phyloP scores from a whole-genome alignment of 805 yeast species.

The Wickerhamiella australiensis region DNA sequence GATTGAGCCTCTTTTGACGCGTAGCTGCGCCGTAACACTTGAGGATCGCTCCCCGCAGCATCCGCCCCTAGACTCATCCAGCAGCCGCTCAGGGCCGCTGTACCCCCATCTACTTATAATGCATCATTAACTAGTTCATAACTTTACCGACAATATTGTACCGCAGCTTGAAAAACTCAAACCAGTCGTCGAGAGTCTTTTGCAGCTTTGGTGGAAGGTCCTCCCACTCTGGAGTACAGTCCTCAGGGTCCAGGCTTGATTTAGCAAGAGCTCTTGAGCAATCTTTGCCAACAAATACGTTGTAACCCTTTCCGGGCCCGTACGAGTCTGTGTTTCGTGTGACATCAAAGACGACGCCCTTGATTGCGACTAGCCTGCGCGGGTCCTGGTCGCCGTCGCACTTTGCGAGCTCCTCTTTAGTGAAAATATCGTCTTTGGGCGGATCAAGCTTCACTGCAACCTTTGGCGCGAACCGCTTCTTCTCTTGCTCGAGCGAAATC shows the following conservation, averaged over 20 bases:
- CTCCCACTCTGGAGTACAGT: conserved; percentile 31
- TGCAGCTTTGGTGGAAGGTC: conserved; percentile 48
- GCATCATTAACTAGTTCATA: background rate
- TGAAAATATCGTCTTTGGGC: conserved; percentile 37
- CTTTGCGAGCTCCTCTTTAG: conserved; percentile 33
- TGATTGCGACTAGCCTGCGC: conserved; percentile 58
- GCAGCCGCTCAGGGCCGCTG: background rate
- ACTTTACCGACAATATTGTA: conserved; percentile 36
- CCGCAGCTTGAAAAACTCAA: conserved; percentile 44
- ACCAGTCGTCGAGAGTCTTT: conserved; percentile 64
- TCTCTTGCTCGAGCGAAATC: conserved; percentile 8
- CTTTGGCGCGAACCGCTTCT: conserved; percentile 41
- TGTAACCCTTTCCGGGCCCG: conserved; percentile 68
- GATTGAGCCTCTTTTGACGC: no score
- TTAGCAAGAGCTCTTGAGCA: conserved; percentile 66
- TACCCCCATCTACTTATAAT: background rate
- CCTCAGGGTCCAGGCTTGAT: conserved; percentile 46
- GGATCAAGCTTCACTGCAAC: conserved; percentile 40
- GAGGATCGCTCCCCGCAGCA: no score
- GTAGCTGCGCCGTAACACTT: no score
- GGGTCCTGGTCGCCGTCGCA: conserved; percentile 36
- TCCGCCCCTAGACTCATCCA: background rate
- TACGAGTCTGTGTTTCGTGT: conserved; percentile 51
- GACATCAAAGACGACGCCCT: conserved; percentile 71
- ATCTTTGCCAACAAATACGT: conserved; percentile 62